Evolutionary conservation across 441 rosid genomes (phyloP).

Genomic region (Populus hybrid): DNA sequence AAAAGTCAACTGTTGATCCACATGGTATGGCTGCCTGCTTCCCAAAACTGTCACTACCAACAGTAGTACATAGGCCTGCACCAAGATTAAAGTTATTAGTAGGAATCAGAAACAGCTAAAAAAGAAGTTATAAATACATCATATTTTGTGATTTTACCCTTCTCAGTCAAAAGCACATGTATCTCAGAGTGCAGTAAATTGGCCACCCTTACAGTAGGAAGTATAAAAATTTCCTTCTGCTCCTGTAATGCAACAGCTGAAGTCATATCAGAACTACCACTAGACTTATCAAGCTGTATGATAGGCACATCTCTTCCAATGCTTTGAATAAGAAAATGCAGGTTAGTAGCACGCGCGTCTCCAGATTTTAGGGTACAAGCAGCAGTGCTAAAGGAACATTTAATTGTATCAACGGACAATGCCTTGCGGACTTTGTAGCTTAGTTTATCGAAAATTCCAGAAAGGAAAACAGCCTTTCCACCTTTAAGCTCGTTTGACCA

Average conservation of each 20-base stretch:
- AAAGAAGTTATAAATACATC: conserved; percentile 14
- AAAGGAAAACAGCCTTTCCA: conserved; percentile 82
- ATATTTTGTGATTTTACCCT: conserved; percentile 50
- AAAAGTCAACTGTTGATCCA: conserved; percentile 76
- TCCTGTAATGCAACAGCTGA: conserved; percentile 60
- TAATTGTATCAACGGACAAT: conserved; percentile 53
- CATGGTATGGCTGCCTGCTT: conserved; percentile 72
- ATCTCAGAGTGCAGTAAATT: conserved; percentile 74
- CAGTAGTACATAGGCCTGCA: conserved; percentile 47
- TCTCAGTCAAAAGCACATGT: conserved; percentile 62
- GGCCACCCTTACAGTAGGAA: conserved; percentile 83
- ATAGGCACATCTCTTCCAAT: conserved; percentile 76
- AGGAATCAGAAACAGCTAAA: conserved; percentile 1
- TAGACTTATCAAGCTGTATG: conserved; percentile 48
- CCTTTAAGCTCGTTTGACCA: conserved; percentile 96
- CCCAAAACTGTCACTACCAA: conserved; percentile 47
- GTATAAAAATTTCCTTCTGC: conserved; percentile 89
- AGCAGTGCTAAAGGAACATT: conserved; percentile 72
- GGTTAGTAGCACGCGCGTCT: conserved; percentile 39
- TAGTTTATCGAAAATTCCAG: conserved; percentile 85
- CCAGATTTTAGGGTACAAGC: conserved; percentile 59
- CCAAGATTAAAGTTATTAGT: conserved; percentile 29
- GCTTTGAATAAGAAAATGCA: conserved; percentile 88
- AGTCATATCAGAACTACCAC: conserved; percentile 41
- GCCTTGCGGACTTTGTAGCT: conserved; percentile 77